phyloP scores from a whole-genome alignment of 1,139 yeast species.

The Geotrichum siamense region DNA sequence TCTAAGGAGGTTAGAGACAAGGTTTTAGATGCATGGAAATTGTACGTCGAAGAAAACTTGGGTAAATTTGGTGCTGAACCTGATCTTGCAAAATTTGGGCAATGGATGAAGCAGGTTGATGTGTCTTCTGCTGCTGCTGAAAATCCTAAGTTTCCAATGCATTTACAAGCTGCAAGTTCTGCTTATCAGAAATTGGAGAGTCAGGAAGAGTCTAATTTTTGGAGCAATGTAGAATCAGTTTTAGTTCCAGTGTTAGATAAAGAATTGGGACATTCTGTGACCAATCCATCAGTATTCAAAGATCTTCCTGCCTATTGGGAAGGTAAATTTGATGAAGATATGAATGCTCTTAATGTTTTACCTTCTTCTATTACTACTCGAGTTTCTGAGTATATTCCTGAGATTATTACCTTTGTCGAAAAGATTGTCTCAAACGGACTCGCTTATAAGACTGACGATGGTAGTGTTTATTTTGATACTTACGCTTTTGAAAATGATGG shows the following conservation, averaged over 20 bases:
- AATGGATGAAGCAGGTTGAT: slow-evolving; percentile 49
- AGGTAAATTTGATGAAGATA: slow-evolving; percentile 71
- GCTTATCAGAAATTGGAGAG: slow-evolving; percentile 41
- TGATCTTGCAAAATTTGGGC: slow-evolving; percentile 37
- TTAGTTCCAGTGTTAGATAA: slow-evolving; percentile 67
- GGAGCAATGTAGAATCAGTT: slow-evolving; percentile 56
- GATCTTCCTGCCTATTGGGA: slow-evolving; percentile 90
- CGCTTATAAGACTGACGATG: slow-evolving; percentile 76
- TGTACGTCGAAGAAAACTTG: slow-evolving; percentile 53
- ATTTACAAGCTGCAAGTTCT: slow-evolving; percentile 53
- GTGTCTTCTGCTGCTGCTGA: slow-evolving; percentile 44
- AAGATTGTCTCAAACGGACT: slow-evolving; percentile 69
- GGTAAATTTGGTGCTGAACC: slow-evolving; percentile 35
- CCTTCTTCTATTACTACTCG: slow-evolving; percentile 84
- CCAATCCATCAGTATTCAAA: slow-evolving; percentile 77
- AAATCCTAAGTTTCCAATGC: slow-evolving; percentile 84
- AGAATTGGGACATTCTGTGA: slow-evolving; percentile 64
- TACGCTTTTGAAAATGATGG: slow-evolving; percentile 64
- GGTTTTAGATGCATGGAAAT: slow-evolving; percentile 41
- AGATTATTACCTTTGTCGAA: slow-evolving; percentile 72
- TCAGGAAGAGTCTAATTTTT: slow-evolving; percentile 38
- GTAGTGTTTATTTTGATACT: slow-evolving; percentile 94
- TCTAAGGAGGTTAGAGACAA: slow-evolving; percentile 38
- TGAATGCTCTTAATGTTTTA: slow-evolving; percentile 75
- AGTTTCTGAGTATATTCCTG: slow-evolving; percentile 95